Conservation (phyloP, 1,284 basidiomycete genomes). For the Neotropicomus parvogracilis region DNA sequence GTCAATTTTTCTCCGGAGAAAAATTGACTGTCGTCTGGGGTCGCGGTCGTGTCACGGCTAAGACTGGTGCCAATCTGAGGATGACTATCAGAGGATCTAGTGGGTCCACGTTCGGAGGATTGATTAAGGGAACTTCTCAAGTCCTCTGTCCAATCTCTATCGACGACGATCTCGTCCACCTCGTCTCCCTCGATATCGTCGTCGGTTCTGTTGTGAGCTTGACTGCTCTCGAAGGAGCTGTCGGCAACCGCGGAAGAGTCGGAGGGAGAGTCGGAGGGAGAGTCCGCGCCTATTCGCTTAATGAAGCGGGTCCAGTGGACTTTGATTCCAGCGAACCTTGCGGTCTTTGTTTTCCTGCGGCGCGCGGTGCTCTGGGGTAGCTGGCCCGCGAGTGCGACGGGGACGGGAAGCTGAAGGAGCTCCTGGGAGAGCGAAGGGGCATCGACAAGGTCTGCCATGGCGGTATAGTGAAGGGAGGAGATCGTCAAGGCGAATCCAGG, state of each 20-base stretch:
- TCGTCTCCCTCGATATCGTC: conserved; percentile 34
- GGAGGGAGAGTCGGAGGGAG: conserved; percentile 43
- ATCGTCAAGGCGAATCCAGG: neutral
- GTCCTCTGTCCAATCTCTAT: conserved; percentile 62
- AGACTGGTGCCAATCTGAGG: conserved; percentile 33
- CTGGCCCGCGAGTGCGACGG: conserved; percentile 17
- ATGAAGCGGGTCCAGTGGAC: conserved; percentile 44
- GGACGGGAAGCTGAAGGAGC: conserved; percentile 22
- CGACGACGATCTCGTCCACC: conserved; percentile 70
- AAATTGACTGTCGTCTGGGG: conserved; percentile 33
- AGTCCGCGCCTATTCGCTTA: conserved; percentile 41
- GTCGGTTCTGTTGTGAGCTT: conserved; percentile 22
- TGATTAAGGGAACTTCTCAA: conserved; percentile 47
- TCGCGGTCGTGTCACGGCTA: conserved; percentile 33
- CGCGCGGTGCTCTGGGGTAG: conserved; percentile 4
- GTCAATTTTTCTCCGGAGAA: too few species aligned
- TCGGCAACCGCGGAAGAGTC: conserved; percentile 39
- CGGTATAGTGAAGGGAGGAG: neutral
- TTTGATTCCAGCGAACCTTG: conserved; percentile 37
- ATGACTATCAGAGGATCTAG: conserved; percentile 44
- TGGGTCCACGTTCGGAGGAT: conserved; percentile 47
- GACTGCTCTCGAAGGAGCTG: conserved; percentile 42
- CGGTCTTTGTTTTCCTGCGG: conserved; percentile 31
- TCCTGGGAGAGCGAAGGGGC: conserved; percentile 9
- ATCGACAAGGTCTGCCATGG: conserved; percentile 11